phyloP scores from a whole-genome alignment of 1,284 basidiomycete genomes.

The Phaffia rhodozyma region DNA sequence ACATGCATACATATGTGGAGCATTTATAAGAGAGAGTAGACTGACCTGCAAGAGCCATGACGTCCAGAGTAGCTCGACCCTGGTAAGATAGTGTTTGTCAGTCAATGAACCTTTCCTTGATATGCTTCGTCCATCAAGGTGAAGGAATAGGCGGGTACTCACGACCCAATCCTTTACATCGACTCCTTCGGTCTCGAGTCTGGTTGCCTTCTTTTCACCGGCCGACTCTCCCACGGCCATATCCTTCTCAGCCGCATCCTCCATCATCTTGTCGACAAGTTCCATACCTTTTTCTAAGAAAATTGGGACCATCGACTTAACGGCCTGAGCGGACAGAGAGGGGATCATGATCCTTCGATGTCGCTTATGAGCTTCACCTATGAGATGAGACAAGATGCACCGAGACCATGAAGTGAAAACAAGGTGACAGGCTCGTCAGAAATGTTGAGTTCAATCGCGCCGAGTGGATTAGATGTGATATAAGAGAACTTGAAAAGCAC shows the following conservation, averaged over 20 bases:
- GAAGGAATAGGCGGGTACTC: too few species aligned
- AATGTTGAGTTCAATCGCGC: neutral
- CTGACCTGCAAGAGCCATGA: constrained; percentile 55
- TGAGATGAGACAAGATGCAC: neutral
- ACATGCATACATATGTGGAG: too few species aligned
- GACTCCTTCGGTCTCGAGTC: constrained; percentile 23
- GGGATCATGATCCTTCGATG: constrained; percentile 29
- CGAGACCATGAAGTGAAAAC: too few species aligned
- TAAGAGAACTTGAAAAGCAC: neutral
- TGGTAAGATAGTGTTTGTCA: too few species aligned
- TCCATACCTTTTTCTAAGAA: constrained; percentile 46
- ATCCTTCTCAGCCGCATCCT: constrained; percentile 12
- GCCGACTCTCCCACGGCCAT: too few species aligned
- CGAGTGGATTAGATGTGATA: too few species aligned
- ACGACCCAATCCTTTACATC: constrained; percentile 52
- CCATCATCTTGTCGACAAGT: constrained; percentile 19
- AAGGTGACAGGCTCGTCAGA: too few species aligned
- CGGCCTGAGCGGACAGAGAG: constrained; percentile 33
- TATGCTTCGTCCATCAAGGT: too few species aligned
- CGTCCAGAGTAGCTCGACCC: constrained; percentile 50
- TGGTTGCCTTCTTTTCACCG: too few species aligned
- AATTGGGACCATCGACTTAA: constrained; percentile 41
- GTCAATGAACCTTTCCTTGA: too few species aligned
- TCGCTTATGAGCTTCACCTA: constrained; percentile 13
- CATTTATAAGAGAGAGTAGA: neutral